Percentiles rank a stretch among this genome's conserved stretches.
phyloP scores from a whole-genome alignment of 192 early-diverging fungal species.

The Coemansia sp. region DNA sequence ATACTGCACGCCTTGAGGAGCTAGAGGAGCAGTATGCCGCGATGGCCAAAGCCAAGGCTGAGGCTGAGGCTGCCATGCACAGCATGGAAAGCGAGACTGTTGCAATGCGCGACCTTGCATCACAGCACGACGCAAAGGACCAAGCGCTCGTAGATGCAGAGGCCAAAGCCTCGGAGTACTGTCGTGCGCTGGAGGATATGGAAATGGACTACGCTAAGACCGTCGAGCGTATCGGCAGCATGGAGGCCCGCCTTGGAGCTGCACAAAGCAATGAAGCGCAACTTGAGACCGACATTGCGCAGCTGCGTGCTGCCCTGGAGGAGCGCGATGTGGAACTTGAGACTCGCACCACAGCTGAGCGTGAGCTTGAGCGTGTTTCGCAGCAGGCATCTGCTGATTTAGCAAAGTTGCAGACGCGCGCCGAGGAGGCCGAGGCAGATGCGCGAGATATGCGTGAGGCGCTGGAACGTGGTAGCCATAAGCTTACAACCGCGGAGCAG shows the following conservation, averaged over 20 bases:
- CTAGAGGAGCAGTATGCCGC: slow-evolving; percentile 66
- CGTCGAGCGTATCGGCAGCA: slow-evolving; percentile 19
- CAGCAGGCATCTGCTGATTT: slow-evolving; percentile 18
- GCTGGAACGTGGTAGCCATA: slow-evolving; percentile 63
- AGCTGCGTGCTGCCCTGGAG: slow-evolving; percentile 20
- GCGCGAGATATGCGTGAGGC: slow-evolving; percentile 26
- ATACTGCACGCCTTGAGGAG: slow-evolving; percentile 61
- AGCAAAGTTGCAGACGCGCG: slow-evolving; percentile 22
- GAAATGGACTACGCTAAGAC: slow-evolving; percentile 29
- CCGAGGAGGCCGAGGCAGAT: slow-evolving; percentile 14
- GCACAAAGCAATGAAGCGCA: slow-evolving; percentile 20
- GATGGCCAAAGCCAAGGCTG: slow-evolving; percentile 52
- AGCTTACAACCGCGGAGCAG: slow-evolving; percentile 60
- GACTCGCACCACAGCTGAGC: slow-evolving; percentile 8
- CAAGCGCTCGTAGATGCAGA: slow-evolving; percentile 59
- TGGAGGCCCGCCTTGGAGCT: slow-evolving; percentile 29
- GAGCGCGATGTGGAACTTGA: slow-evolving; percentile 28
- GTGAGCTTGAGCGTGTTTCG: slow-evolving; percentile 22
- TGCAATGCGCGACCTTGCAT: slow-evolving; percentile 57
- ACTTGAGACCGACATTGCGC: slow-evolving; percentile 20
- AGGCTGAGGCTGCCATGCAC: slow-evolving; percentile 56
- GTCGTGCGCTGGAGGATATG: slow-evolving; percentile 25
- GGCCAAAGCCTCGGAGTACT: slow-evolving; percentile 54
- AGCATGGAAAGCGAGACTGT: slow-evolving; percentile 66
- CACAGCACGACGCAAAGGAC: slow-evolving; percentile 60